Evolutionary conservation across 176 grass and related monocot genomes (phyloP), one percentile per base, ranked within the genome.

Genomic region (Thinopyrum elongatum): DNA sequence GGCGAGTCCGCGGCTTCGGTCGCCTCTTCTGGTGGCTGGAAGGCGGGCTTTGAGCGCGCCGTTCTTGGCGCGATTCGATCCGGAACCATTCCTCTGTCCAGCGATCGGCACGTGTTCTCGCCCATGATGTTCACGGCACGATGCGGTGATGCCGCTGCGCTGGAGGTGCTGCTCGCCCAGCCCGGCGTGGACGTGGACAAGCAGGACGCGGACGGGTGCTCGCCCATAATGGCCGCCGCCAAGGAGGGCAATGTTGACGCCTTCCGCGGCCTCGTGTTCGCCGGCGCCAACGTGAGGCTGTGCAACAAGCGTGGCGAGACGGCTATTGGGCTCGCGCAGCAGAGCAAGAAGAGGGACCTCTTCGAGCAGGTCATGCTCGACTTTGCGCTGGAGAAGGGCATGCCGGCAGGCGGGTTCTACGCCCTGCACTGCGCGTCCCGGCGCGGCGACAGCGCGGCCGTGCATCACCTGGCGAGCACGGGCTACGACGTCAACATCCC

Each of bases 291-390:
- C 61, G 86, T 94, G 85, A 92, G 77, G 82, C 83, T 96, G 30
- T 71, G 79, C 49, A 93, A 90, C 73, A 87, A 72, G 80, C 84
- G 61, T 1, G 94, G 94, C 7, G 90, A 94, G 67, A 96, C 90
- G 8, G 87, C 90, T 0, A 74, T 99, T 1, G 85, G 44, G n/a
- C 47, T 96, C 28, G 91, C 88, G 14, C 94, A 91, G 83, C 88
- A 69, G 69, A 99, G 93, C 89, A 91, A 91, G 85, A 93, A 94
- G 70, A 67, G 90, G 57, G 97, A 99, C 46, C 78, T 94, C 15
- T 99, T 99, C 73, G 97, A 99, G 90, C 97, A 93, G 89, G 90
- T 92, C 66, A 94, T 99, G 97, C 92, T 99, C 17, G 90, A 99
- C 51, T 91, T 96, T 75, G 90, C 88, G 10, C 86, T 99, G 67